phyloP scores from a whole-genome alignment of 768 basidiomycete genomes.

The Russula abietina region DNA sequence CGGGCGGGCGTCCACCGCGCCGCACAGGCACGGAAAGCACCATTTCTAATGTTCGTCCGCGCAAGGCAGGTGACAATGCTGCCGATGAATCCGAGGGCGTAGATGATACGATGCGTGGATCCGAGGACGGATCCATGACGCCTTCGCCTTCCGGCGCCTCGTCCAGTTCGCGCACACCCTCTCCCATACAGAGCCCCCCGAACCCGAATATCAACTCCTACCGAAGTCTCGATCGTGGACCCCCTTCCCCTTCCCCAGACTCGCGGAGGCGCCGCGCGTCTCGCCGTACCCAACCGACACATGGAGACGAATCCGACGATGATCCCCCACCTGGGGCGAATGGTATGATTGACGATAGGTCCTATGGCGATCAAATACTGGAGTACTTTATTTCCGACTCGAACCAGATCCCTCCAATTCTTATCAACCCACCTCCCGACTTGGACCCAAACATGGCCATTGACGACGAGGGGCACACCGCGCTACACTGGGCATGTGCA shows the following conservation, averaged over 20 bases:
- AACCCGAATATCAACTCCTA: constrained; percentile 40
- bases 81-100: constrained; percentile 50
- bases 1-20: constrained; percentile 42
- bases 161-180: constrained; percentile 90
- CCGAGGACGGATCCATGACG: constrained; percentile 87
- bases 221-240: constrained; percentile 35
- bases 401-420: constrained; percentile 78
- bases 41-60: constrained; percentile 40
- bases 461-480: constrained; percentile 96
- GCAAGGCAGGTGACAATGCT: constrained; percentile 42
- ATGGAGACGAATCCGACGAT: constrained; percentile 40
- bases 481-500: constrained; percentile 97
- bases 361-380: constrained; percentile 93
- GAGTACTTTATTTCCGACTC: constrained; percentile 99
- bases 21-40: constrained; percentile 26
- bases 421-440: constrained; percentile 81
- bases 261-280: constrained; percentile 43
- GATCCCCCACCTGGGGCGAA: constrained; percentile 38
- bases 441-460: constrained; percentile 96
- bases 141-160: constrained; percentile 83
- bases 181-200: constrained; percentile 66
- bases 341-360: constrained; percentile 47
- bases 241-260: constrained; percentile 33
- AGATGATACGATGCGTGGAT: constrained; percentile 59
- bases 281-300: constrained; percentile 37